These are phyloP conservation scores for Aphanomyces cochlioides DNA, from an alignment of 352 stramenopile genomes.

Conservation along the genomic window DNA sequence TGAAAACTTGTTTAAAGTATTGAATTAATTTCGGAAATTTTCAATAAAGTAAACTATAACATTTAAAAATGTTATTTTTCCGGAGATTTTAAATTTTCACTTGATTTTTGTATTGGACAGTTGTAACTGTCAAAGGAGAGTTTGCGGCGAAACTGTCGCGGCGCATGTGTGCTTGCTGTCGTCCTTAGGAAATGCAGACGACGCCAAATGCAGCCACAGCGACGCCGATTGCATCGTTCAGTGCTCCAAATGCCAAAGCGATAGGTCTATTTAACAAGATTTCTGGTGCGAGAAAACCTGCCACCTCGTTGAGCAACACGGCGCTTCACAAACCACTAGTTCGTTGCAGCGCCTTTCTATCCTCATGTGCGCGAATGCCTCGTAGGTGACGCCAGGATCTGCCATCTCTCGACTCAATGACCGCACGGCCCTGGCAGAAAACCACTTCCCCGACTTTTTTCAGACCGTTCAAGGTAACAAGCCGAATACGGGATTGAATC, in stretches of 20 bases:
- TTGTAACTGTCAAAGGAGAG: neutral
- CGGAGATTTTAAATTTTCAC: too few species aligned
- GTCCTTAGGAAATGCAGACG: slow-evolving; percentile 3
- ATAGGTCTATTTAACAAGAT: slow-evolving; percentile 31
- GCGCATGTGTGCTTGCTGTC: neutral
- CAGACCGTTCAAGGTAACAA: slow-evolving; percentile 19
- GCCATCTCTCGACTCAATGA: slow-evolving; percentile 23
- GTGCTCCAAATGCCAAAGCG: slow-evolving; percentile 23
- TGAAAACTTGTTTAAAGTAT: too few species aligned
- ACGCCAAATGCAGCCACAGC: neutral
- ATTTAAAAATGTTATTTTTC: too few species aligned
- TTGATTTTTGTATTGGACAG: neutral
- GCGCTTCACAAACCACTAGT: neutral
- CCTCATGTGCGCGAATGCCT: neutral
- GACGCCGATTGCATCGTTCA: slow-evolving; percentile 5
- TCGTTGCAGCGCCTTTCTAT: too few species aligned
- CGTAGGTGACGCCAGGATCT: neutral
- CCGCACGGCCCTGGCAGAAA: slow-evolving; percentile 15
- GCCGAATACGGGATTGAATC: too few species aligned
- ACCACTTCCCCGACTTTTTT: slow-evolving; percentile 30
- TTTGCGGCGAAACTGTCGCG: neutral
- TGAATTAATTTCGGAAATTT: too few species aligned
- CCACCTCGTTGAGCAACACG: slow-evolving; percentile 1
- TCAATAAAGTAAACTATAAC: too few species aligned
- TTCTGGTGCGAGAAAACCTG: slow-evolving; percentile 2